Evolutionary conservation across 176 grass and related monocot species (phyloP), one percentile per base, ranked within the genome.

Genomic region (Carex pumila): DNA sequence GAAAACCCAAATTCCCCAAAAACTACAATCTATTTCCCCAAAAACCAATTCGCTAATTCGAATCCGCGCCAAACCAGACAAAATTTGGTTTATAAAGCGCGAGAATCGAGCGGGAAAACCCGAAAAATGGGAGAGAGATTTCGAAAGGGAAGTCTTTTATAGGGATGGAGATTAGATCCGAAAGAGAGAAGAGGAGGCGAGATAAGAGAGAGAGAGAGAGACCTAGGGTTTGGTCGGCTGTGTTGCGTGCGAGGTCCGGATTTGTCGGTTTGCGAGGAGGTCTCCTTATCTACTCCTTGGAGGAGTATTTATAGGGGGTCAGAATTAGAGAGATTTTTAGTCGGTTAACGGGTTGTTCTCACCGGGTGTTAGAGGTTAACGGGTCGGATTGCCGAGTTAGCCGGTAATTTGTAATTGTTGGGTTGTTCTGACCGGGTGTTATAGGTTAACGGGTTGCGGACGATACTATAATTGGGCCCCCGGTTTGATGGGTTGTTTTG

Each of bases 101-200:
- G 10, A n/a, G 77, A 80, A 89, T 86, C 58, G 68, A 56, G 94
- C 90, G 90, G 85, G 85, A 82, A 74, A 81, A 7, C 63, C 0
- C 12, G 4, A 21, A 5, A 49, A 29, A 39, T 37, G 10, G 71
- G 41, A 30, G 30, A 67, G 52, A 13, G 41, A 56, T 88, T 97
- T 90, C 88, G 89, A 93, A 87, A 70, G 21, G 3, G 21, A 19
- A 72, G 79, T 88, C 86, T 91, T 95, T 93, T 97, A 97, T 97
- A 97, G 86, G 87, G 91, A 93, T 86, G 76, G 50, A 41, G 47
- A 68, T 65, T 14, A 47, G 49, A 62, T 85, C 52, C 61, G 61
- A 79, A 43, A 17, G 41, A 39, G 21, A 56, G 5, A 64, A 47
- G 34, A 55, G 8, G 34, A 55, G 8, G 45, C 5, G 34, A 32